Percentiles rank a stretch among this genome's conserved stretches.
Evolutionary conservation across 352 stramenopile species (phyloP).

Genomic region (Phytophthora idaei): DNA sequence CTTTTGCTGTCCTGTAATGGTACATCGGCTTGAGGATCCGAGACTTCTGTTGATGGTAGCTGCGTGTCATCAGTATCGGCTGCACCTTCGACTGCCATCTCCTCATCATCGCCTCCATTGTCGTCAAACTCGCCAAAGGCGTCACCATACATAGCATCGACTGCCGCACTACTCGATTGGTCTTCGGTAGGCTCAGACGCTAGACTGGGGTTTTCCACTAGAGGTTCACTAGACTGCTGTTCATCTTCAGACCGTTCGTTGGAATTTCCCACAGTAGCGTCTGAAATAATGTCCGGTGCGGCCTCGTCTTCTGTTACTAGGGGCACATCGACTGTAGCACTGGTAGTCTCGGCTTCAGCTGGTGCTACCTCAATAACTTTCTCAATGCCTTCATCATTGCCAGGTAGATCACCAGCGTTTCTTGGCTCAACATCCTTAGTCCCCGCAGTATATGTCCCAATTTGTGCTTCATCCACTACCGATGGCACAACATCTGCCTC

Average conservation of each 20-base stretch:
- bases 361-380: background rate
- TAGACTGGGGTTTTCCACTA: slow-evolving; percentile 6
- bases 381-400: background rate
- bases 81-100: slow-evolving; percentile 27
- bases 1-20: slow-evolving; percentile 37
- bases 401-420: background rate
- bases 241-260: background rate
- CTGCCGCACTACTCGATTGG: slow-evolving; percentile 16
- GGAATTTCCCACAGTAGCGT: background rate
- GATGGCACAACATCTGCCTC: background rate
- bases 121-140: slow-evolving; percentile 66
- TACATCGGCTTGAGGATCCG: slow-evolving; percentile 5
- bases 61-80: slow-evolving; percentile 17
- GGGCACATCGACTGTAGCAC: background rate
- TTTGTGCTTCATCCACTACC: background rate
- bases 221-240: background rate
- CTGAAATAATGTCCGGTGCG: background rate
- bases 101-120: slow-evolving; percentile 44
- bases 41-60: slow-evolving; percentile 1
- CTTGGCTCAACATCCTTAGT: background rate
- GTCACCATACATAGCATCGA: slow-evolving; percentile 64
- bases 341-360: background rate
- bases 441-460: background rate
- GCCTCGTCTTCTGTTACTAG: background rate
- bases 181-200: background rate